A percentile compares a stretch with the other conserved stretches of the same genome.
These are phyloP conservation scores for Aspergillus sp. DNA, from an alignment of 2,329 filamentous ascomycete genomes.

Conservation along the genomic window DNA sequence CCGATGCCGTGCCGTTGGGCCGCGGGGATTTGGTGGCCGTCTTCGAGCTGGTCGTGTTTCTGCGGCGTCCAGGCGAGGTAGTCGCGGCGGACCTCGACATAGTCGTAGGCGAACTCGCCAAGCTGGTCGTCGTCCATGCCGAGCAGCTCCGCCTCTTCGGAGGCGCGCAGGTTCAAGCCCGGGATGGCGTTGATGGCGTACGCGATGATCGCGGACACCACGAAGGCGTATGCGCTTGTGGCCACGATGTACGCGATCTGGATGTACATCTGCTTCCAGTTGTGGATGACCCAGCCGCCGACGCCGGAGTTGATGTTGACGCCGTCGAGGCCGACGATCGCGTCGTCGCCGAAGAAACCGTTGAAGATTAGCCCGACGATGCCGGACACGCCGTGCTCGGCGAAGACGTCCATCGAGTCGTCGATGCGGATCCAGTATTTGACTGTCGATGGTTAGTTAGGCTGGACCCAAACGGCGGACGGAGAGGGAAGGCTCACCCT, in stretches of 20 bases:
- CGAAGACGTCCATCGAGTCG: conserved; percentile 83
- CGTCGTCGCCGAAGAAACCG: conserved; percentile 64
- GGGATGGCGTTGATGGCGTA: conserved; percentile 63
- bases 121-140: conserved; percentile 49
- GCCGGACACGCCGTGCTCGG: conserved; percentile 77
- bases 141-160: conserved; percentile 58
- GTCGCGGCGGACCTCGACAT: conserved; percentile 43
- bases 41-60: conserved; percentile 32
- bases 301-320: conserved; percentile 38
- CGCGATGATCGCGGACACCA: conserved; percentile 58
- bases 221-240: conserved; percentile 57
- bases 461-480: not conserved
- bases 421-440: conserved; percentile 71
- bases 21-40: conserved; percentile 47
- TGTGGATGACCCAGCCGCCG: conserved; percentile 62
- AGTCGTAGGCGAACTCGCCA: conserved; percentile 44
- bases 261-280: conserved; percentile 62
- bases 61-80: conserved; percentile 44
- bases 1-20: conserved; percentile 52
- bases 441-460: conserved; percentile 33
- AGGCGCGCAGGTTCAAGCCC: conserved; percentile 59
- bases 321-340: conserved; percentile 66
- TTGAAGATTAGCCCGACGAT: conserved; percentile 73
- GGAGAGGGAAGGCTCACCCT: conserved; percentile 54
- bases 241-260: conserved; percentile 61